A percentile compares a stretch with the other conserved stretches of the same genome.
phyloP scores from a whole-genome alignment of 2,329 filamentous ascomycete species.

The Penicillium hordei region DNA sequence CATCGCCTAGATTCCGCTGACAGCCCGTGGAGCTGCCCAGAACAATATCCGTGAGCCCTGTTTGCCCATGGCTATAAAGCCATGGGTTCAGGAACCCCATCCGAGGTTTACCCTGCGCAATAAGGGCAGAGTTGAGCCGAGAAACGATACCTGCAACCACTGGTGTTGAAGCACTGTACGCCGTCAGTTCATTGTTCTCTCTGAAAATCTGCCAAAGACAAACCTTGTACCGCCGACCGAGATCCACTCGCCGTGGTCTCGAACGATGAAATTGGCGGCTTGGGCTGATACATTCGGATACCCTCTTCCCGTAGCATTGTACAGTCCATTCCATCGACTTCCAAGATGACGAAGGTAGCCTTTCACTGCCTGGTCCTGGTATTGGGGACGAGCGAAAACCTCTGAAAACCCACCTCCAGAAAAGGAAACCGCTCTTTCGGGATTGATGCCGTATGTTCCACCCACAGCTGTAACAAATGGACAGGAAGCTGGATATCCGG shows the following conservation, averaged over 20 bases:
- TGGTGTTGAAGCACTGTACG: constrained; percentile 57
- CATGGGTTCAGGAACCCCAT: constrained; percentile 64
- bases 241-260: constrained; percentile 37
- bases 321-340: constrained; percentile 47
- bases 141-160: constrained; percentile 63
- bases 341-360: constrained; percentile 46
- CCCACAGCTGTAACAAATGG: constrained; percentile 65
- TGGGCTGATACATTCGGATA: constrained; percentile 65
- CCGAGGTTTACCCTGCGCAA: constrained; percentile 53
- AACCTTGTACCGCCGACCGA: constrained; percentile 51
- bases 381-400: constrained; percentile 49
- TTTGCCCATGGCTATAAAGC: constrained; percentile 52
- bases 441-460: constrained; percentile 54
- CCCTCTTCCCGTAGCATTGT: constrained; percentile 55
- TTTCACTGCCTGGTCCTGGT: constrained; percentile 48
- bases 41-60: constrained; percentile 52
- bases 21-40: constrained; percentile 50
- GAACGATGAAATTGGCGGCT: constrained; percentile 43
- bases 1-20: constrained; percentile 37
- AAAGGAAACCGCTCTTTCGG: constrained; percentile 57
- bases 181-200: constrained; percentile 13
- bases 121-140: constrained; percentile 63
- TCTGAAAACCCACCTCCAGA: constrained; percentile 53
- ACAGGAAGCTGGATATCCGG: constrained; percentile 58
- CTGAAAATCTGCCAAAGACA: constrained; percentile 9